Base-by-base conservation (phyloP, 202 grass and related monocot species). In the Schoenoplectus tabernaemontani region DNA sequence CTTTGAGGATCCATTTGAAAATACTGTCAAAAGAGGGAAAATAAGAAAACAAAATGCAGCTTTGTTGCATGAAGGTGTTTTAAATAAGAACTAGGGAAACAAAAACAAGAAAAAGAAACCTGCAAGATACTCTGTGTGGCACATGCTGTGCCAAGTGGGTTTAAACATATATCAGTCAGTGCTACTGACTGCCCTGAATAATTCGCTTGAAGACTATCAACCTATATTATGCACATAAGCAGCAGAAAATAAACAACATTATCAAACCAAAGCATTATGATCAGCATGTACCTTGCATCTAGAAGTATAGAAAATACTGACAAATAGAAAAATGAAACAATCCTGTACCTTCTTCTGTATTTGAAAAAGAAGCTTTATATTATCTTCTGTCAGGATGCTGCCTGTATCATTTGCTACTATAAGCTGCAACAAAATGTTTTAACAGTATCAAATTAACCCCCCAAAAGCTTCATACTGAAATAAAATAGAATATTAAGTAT, bases 121-220 rank as follows among this genome's bases (percentile, higher is more conserved):
- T 98, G 96, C 82, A 98, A 81, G 84, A 98, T 69, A 87, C 96
- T 98, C 87, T 98, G 96, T 81, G 91, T 92, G 78, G 96, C 96
- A 89, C 96, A 98, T 68, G 85, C 83, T 56, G 92, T 86, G 61
- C 88, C 82, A 74, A 98, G 91, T 69, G 96, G 96, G 64, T 92
- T 98, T 87, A 98, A 84, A 76, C 96, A 98, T 64, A 98, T 91
- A 82, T 98, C 96, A 76, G 78, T 81, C 64, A 98, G 85, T 28
- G 88, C 86, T 77, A 95, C 83, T 71, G 65, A 83, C 23, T 85
- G 88, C 61, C 91, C 96, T 76, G 91, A 92, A 92, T 95, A 95
- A 89, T 92, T 98, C 83, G 83, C 89, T 12, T 53, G 91, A 81
- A 95, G 86, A 86, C 82, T 88, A 82, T 95, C 96, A 74, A 98